These are phyloP conservation scores for Pseudohalonectria lignicola DNA, from an alignment of 2,329 filamentous ascomycete species.

Conservation along the genomic window DNA sequence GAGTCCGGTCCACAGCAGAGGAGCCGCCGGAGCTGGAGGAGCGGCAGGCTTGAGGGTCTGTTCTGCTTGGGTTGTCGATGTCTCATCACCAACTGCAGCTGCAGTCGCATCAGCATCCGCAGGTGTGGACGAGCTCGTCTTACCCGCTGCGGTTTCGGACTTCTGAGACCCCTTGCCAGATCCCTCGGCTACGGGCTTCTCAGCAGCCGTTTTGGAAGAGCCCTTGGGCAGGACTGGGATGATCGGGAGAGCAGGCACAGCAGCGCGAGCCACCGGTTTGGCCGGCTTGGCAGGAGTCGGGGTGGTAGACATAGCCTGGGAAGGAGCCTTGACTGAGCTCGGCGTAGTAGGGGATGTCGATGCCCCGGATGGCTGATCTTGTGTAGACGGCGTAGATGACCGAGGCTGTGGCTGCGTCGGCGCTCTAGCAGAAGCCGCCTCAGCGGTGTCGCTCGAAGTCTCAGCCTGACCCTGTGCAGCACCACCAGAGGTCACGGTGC, in stretches of 20 bases:
- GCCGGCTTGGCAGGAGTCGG: constrained; percentile 13
- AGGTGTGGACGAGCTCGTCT: constrained; percentile 1
- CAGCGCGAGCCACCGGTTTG: constrained; percentile 21
- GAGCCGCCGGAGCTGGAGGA: constrained; percentile 16
- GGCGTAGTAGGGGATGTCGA: constrained; percentile 24
- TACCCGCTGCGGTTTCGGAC: no score
- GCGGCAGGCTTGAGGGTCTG: constrained; percentile 14
- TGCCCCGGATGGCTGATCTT: constrained; percentile 19
- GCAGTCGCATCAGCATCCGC: constrained; percentile 3
- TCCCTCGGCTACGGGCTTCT: constrained; percentile 9
- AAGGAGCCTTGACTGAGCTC: constrained; percentile 16
- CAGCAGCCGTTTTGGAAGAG: constrained; percentile 13
- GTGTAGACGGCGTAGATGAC: constrained; percentile 19
- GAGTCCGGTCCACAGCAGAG: constrained; percentile 26
- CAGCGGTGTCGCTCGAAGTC: no score
- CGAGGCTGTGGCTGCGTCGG: constrained; percentile 6
- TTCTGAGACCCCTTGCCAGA: constrained; percentile 11
- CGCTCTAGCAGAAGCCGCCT: no score
- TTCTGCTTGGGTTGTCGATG: constrained; percentile 3
- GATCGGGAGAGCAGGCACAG: constrained; percentile 30
- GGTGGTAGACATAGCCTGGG: constrained; percentile 12
- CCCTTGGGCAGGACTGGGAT: constrained; percentile 34
- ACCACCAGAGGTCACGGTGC: no score
- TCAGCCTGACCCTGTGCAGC: no score
- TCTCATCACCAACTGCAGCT: constrained; percentile 1